phyloP scores from a whole-genome alignment of 352 stramenopile genomes.

The Globisporangium apiculatum region DNA sequence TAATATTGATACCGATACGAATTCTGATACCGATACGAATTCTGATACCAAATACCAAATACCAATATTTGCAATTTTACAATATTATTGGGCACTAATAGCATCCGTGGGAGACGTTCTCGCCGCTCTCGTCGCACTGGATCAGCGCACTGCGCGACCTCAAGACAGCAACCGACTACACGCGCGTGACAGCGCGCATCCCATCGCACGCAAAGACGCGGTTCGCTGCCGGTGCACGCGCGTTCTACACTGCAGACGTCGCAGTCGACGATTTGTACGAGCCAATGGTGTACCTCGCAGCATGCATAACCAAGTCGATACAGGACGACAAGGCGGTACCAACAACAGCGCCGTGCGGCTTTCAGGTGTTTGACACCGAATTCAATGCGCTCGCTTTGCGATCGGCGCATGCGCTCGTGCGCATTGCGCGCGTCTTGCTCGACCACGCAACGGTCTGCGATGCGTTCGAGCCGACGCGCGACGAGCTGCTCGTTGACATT shows the following conservation, averaged over 20 bases:
- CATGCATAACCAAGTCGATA: conserved; percentile 12
- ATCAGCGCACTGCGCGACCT: conserved; percentile 30
- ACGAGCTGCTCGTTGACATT: conserved; percentile 42
- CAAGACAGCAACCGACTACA: conserved; percentile 45
- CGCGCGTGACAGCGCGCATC: conserved; percentile 32
- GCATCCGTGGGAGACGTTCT: conserved; percentile 87
- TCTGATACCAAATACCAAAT: too few relatives aligned
- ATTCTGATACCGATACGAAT: background rate
- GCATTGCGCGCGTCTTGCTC: conserved; percentile 56
- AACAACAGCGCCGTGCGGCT: conserved; percentile 6
- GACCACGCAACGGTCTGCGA: conserved; percentile 56
- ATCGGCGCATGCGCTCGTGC: conserved; percentile 48
- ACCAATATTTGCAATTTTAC: background rate
- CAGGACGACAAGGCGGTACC: background rate
- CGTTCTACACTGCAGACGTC: conserved; percentile 22
- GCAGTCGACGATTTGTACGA: conserved; percentile 64
- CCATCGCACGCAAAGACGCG: conserved; percentile 35
- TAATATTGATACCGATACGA: background rate
- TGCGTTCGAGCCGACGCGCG: conserved; percentile 28
- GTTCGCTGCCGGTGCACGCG: conserved; percentile 33
- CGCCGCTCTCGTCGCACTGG: conserved; percentile 62
- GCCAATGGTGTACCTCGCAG: conserved; percentile 72
- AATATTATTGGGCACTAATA: conserved; percentile 12
- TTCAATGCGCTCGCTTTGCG: conserved; percentile 76
- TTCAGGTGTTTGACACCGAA: conserved; percentile 68